Evolutionary conservation across 371 early-diverging fungal species (phyloP), one percentile per base, ranked within the genome.

Genomic region (Furculomyces boomerangus): DNA sequence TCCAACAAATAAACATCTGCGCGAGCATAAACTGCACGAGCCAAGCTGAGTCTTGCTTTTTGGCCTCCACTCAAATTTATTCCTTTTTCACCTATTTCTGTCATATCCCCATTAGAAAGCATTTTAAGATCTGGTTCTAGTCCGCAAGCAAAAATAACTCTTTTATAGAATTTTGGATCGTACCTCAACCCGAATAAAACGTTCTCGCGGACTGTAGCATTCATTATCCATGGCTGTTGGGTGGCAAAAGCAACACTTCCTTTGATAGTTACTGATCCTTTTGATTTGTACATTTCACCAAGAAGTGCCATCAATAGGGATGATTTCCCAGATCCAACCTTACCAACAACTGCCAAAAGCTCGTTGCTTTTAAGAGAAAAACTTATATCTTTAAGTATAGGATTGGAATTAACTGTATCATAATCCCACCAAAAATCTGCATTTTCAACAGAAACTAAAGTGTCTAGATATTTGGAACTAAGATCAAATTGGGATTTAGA

Each of bases 221-320:
- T 90, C 83, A 86, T 80, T 37, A 98, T 85, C 93, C 93, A 95
- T 16, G 98, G 80, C 54, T 77, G 79, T 65, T 95, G 93, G 13
- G 90, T 78, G 0, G 86, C 91, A 66, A 90, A 93, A 1, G 91
- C 91, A 5, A 90, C 75, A 18, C 75, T 74, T n/a, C 93, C 94
- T 5, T 32, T 35, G 1, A 93, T 56, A 0, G 62, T 63, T 8
- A 89, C 81, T 3, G 75, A 67, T 26, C 93, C 93, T 1, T 64
- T 44, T 2, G 68, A 54, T 50, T 82, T 84, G 57, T 83, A 77
- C 76, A 90, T 85, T 58, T 97, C 94, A 50, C 94, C 97, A 8
- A 94, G 70, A 3, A 95, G 61, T 0, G 90, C 83, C 10, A 81
- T 71, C 8, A 96, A 63, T 27, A 93, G 65, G 2, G 92, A 87